Conservation (phyloP, 2,329 filamentous ascomycete species). For the Pestalotiopsis sp. region DNA sequence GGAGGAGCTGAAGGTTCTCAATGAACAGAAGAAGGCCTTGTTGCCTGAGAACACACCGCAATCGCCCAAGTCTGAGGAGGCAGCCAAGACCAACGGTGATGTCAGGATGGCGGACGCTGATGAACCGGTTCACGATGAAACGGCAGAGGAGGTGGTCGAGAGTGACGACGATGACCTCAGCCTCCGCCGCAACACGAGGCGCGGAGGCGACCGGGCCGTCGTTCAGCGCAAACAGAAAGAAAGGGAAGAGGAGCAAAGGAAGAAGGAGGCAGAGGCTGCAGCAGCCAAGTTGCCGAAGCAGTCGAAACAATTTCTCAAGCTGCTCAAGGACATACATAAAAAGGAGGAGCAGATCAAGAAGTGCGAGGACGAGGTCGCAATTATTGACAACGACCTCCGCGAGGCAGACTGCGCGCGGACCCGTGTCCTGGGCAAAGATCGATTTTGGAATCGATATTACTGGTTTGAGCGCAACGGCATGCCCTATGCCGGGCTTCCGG, state of each 20-base stretch:
- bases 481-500: slow-evolving; percentile 87
- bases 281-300: slow-evolving; percentile 70
- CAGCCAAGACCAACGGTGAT: slow-evolving; percentile 53
- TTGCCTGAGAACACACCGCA: slow-evolving; percentile 71
- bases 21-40: slow-evolving; percentile 72
- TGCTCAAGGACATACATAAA: slow-evolving; percentile 86
- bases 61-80: slow-evolving; percentile 52
- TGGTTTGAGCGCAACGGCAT: slow-evolving; percentile 99
- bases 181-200: slow-evolving; percentile 52
- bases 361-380: slow-evolving; percentile 81
- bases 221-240: slow-evolving; percentile 78
- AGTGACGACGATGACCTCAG: slow-evolving; percentile 71
- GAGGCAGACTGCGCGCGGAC: slow-evolving; percentile 93
- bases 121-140: slow-evolving; percentile 56
- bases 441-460: slow-evolving; percentile 98
- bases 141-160: slow-evolving; percentile 64
- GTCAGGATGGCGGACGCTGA: slow-evolving; percentile 64
- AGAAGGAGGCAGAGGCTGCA: slow-evolving; percentile 66
- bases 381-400: slow-evolving; percentile 87
- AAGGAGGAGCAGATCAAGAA: slow-evolving; percentile 78
- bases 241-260: slow-evolving; percentile 67
- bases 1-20: slow-evolving; percentile 69
- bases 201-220: slow-evolving; percentile 66
- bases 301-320: slow-evolving; percentile 83
- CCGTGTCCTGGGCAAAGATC: slow-evolving; percentile 85